A percentile compares a stretch with the other conserved stretches of the same genome.
phyloP scores from a whole-genome alignment of 2,329 filamentous ascomycete species.

The Fusarium udum region DNA sequence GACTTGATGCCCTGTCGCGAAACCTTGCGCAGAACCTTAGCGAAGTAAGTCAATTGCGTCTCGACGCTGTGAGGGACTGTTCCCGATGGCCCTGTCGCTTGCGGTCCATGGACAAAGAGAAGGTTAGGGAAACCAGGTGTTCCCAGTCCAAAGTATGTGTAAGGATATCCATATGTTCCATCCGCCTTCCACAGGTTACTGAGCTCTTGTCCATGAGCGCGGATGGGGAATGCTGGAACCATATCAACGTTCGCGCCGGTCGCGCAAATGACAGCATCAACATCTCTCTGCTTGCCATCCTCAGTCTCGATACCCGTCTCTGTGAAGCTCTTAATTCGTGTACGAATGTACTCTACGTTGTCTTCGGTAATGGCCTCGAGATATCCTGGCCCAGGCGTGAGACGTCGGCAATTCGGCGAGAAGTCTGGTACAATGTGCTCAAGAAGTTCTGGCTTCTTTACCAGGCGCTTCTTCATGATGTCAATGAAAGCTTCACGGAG shows the following conservation, averaged over 20 bases:
- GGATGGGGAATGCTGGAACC: slow-evolving; percentile 69
- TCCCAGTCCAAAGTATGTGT: slow-evolving; percentile 72
- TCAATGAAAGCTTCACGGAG: slow-evolving; percentile 55
- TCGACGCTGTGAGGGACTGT: slow-evolving; percentile 75
- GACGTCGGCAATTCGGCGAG: slow-evolving; percentile 69
- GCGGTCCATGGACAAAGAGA: slow-evolving; percentile 70
- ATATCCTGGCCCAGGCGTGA: slow-evolving; percentile 74
- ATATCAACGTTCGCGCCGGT: slow-evolving; percentile 72
- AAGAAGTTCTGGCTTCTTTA: slow-evolving; percentile 64
- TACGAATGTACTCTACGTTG: slow-evolving; percentile 70
- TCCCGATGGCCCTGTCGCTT: slow-evolving; percentile 67
- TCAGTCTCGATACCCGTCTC: slow-evolving; percentile 66
- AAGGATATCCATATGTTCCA: slow-evolving; percentile 68
- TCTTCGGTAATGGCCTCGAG: slow-evolving; percentile 69
- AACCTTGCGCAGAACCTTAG: slow-evolving; percentile 74
- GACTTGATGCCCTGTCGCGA: slow-evolving; percentile 72
- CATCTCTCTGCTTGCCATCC: slow-evolving; percentile 65
- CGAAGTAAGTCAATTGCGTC: slow-evolving; percentile 70
- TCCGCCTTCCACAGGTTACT: slow-evolving; percentile 64
- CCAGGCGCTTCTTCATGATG: slow-evolving; percentile 64
- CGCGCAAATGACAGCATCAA: slow-evolving; percentile 73
- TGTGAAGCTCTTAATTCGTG: slow-evolving; percentile 67
- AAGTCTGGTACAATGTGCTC: slow-evolving; percentile 69
- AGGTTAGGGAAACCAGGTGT: slow-evolving; percentile 75
- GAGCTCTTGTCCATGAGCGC: slow-evolving; percentile 63